phyloP scores from a whole-genome alignment of 2,329 filamentous ascomycete species.

The Ramularia endophylla region DNA sequence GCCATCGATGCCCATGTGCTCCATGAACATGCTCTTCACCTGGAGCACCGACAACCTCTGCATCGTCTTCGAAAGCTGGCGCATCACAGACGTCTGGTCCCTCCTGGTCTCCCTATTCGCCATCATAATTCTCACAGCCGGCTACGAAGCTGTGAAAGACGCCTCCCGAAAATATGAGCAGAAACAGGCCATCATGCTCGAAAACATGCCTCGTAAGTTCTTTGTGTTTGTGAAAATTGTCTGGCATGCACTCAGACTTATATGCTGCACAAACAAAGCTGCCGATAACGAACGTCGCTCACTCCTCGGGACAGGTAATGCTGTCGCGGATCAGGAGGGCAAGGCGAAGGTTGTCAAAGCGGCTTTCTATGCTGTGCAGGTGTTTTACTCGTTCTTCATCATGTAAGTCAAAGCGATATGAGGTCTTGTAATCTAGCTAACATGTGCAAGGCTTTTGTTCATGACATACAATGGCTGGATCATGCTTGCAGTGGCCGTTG shows the following conservation, averaged over 20 bases:
- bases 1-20: conserved; percentile 63
- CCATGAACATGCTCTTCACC: conserved; percentile 92
- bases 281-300: conserved; percentile 51
- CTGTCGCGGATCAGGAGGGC: conserved; percentile 47
- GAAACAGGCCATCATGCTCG: conserved; percentile 45
- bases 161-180: conserved; percentile 70
- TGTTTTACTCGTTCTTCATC: conserved; percentile 99
- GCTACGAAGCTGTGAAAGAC: conserved; percentile 84
- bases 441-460: conserved; percentile 73
- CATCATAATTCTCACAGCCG: conserved; percentile 77
- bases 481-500: conserved; percentile 84
- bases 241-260: not conserved
- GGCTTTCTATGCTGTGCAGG: conserved; percentile 80
- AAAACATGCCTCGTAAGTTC: conserved; percentile 32
- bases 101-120: conserved; percentile 77
- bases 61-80: conserved; percentile 92
- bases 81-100: conserved; percentile 65
- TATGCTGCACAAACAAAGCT: conserved; percentile 1
- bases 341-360: conserved; percentile 74
- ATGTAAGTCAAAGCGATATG: conserved; percentile 64
- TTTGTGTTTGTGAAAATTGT: not conserved
- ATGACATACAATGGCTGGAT: conserved; percentile 99
- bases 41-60: conserved; percentile 93
- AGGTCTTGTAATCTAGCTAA: conserved; percentile 1
- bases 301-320: conserved; percentile 47